Evolutionary conservation across 208 protist genomes (phyloP), one percentile per base, ranked within the genome.

Genomic region (Herpetomonas muscarum): DNA sequence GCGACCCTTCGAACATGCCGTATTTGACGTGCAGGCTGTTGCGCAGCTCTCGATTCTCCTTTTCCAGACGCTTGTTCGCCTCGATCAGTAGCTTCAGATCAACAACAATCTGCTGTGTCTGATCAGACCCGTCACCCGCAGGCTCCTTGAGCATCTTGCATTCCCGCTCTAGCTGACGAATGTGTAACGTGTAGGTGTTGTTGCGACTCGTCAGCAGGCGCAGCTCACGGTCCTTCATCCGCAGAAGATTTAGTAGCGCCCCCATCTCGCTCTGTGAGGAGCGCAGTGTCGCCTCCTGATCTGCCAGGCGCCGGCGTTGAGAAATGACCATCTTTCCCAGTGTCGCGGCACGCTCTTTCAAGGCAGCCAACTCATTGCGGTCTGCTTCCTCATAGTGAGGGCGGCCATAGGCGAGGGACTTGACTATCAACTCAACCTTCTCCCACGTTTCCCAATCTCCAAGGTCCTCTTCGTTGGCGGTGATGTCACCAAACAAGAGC

Each of bases 371-470:
- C 55, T 61, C 55, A 7, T 61, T 28, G 5, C 21, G 5, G 7
- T 9, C 21, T 6, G 55, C 19, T 9, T 6, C 39, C 17, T 31
- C 21, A 25, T 47, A 41, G 17, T 44, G 46, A 41, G 69, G 65
- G 10, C 79, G 57, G 13, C 60, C 73, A 50, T 89, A 93, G 5
- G 76, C 87, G 66, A 80, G 88, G 37, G 81, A 76, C 51, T 87
- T 85, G 19, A 93, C 57, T 3, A 81, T 60, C 1, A 54, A 47
- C 65, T 93, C 70, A 0, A 93, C 81, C 49, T 58, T 60, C 47
- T 90, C 81, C 64, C 73, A 93, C 21, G 87, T 93, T 21, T 87
- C 83, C 73, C 79, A 90, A 57, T 93, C 79, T 1, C 87, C 87
- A 0, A 84, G 61, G 2, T 73, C 74, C 1, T 46, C 58, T 10